Evolutionary conservation across 345 rosid species (phyloP).

Genomic region (Murraya paniculata): DNA sequence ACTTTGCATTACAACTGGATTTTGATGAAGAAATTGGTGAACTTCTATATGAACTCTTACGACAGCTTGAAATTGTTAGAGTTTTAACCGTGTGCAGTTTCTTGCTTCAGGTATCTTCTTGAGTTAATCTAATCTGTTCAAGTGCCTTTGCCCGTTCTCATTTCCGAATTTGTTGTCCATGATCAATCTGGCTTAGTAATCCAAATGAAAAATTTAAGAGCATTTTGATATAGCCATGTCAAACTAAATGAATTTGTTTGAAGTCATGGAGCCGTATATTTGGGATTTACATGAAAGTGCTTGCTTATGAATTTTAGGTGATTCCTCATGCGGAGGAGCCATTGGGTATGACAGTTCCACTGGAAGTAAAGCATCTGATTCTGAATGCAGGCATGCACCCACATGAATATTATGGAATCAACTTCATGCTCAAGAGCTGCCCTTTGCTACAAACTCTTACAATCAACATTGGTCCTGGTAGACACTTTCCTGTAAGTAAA

Average conservation of each 20-base stretch:
- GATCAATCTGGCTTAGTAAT: no score
- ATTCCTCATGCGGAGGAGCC: slow-evolving; percentile 23
- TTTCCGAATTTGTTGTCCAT: no score
- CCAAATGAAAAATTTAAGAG: no score
- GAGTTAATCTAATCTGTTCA: neutral
- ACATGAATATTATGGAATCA: slow-evolving; percentile 37
- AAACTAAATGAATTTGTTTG: no score
- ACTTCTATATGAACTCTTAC: slow-evolving; percentile 18
- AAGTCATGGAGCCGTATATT: neutral
- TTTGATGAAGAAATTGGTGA: slow-evolving; percentile 20
- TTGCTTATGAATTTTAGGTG: slow-evolving; percentile 18
- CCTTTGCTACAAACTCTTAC: slow-evolving; percentile 33
- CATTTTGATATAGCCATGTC: no score
- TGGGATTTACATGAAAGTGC: neutral
- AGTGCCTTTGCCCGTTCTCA: neutral
- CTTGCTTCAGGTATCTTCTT: slow-evolving; percentile 31
- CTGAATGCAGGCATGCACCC: slow-evolving; percentile 30
- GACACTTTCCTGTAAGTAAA: slow-evolving; percentile 27
- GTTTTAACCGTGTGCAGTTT: slow-evolving; percentile 27
- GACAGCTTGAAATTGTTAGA: slow-evolving; percentile 14
- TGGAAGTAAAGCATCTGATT: slow-evolving; percentile 31
- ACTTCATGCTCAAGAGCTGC: slow-evolving; percentile 37
- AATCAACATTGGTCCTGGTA: slow-evolving; percentile 23
- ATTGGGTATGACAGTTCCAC: neutral
- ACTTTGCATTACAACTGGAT: slow-evolving; percentile 28